phyloP scores from a whole-genome alignment of 2,329 filamentous ascomycete species.

The Aspergillus fumigatiaffinis region DNA sequence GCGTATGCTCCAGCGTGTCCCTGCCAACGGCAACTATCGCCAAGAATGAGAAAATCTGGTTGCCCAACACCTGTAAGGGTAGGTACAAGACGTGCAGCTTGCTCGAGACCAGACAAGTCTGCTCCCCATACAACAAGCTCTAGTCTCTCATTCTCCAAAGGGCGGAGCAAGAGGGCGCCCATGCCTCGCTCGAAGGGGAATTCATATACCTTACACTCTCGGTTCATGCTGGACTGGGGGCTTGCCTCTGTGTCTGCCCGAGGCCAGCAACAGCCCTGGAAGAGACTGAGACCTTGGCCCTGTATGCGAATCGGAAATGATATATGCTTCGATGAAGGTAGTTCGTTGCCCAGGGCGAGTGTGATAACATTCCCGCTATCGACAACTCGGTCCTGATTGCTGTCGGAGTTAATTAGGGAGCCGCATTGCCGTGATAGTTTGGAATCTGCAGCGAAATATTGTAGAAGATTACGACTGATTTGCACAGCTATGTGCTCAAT shows the following conservation, averaged over 20 bases:
- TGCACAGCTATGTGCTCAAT: conserved; percentile 46
- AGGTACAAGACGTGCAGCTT: conserved; percentile 52
- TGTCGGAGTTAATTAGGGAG: neutral
- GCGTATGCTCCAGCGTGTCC: conserved; percentile 51
- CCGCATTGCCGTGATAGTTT: conserved; percentile 31
- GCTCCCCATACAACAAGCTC: conserved; percentile 56
- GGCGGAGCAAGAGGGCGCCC: conserved; percentile 51
- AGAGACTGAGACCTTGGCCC: conserved; percentile 10
- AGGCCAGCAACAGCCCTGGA: neutral
- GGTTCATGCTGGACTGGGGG: conserved; percentile 4
- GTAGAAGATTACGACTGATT: conserved; percentile 54
- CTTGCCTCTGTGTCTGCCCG: neutral
- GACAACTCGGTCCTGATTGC: neutral
- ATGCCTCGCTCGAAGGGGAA: conserved; percentile 36
- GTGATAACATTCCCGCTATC: conserved; percentile 45
- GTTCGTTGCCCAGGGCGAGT: conserved; percentile 20
- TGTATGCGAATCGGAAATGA: conserved; percentile 26
- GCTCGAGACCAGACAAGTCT: conserved; percentile 44
- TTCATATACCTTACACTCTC: conserved; percentile 19
- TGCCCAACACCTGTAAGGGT: conserved; percentile 55
- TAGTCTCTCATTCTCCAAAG: conserved; percentile 44
- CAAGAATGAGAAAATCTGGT: conserved; percentile 54
- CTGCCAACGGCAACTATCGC: conserved; percentile 45
- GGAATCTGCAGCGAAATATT: conserved; percentile 55
- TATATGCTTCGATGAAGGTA: conserved; percentile 13